Evolutionary conservation across 75 land plant species (phyloP).

Genomic region (Chamaecyparis obtusa): DNA sequence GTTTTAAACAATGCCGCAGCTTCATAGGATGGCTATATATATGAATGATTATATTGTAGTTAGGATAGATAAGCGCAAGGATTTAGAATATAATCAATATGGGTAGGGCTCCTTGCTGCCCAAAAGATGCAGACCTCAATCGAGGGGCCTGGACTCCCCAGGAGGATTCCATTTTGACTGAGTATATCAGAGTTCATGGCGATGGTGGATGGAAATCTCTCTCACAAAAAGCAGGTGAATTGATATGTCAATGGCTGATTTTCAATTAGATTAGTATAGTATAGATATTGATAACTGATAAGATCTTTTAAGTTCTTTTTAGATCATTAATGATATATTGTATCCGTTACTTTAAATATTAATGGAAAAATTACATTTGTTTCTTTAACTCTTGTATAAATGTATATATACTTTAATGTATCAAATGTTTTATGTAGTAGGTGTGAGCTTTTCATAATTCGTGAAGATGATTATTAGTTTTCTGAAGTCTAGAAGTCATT

Average conservation of each 20-base stretch:
- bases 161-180: conserved; percentile 32
- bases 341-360: too few relatives aligned
- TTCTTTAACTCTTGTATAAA: too few relatives aligned
- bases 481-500: too few relatives aligned
- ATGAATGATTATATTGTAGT: neutral
- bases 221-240: conserved; percentile 26
- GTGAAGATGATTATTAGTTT: too few relatives aligned
- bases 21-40: neutral
- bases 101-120: conserved; percentile 1
- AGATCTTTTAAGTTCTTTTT: too few relatives aligned
- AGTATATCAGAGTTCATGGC: conserved; percentile 39
- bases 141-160: conserved; percentile 41
- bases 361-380: too few relatives aligned
- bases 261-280: neutral
- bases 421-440: too few relatives aligned
- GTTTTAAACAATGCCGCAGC: too few relatives aligned
- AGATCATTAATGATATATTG: too few relatives aligned
- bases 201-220: conserved; percentile 38
- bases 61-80: neutral
- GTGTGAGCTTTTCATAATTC: too few relatives aligned
- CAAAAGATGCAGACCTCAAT: conserved; percentile 8
- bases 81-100: neutral
- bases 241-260: neutral
- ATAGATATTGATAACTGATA: too few relatives aligned
- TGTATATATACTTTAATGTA: too few relatives aligned